Percentiles rank a stretch among this genome's conserved stretches.
Evolutionary conservation across 2,329 filamentous ascomycete genomes (phyloP).

Genomic region (Ophiocordyceps unilateralis): DNA sequence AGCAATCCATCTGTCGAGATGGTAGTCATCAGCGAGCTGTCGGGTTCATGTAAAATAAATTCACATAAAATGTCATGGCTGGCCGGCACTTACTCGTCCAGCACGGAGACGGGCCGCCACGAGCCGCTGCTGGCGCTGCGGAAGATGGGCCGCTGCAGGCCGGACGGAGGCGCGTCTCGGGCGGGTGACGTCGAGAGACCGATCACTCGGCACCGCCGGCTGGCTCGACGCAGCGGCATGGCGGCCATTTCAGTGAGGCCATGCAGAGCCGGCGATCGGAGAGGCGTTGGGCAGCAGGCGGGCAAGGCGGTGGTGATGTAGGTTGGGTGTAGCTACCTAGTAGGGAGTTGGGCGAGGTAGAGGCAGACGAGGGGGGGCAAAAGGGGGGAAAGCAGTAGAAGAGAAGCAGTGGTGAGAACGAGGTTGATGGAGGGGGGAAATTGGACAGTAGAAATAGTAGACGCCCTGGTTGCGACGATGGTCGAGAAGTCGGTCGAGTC

Average conservation of each 20-base stretch:
- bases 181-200: slow-evolving; percentile 3
- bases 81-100: slow-evolving; percentile 44
- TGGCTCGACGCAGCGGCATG: slow-evolving; percentile 27
- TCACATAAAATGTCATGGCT: too few species aligned
- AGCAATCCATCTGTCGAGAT: slow-evolving; percentile 60
- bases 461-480: too few species aligned
- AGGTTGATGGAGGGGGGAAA: not conserved
- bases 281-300: not conserved
- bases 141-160: not conserved
- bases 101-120: slow-evolving; percentile 46
- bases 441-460: not conserved
- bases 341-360: too few species aligned
- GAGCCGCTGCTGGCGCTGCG: slow-evolving; percentile 16
- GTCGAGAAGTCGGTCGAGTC: too few species aligned
- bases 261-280: slow-evolving; percentile 11
- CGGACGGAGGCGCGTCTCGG: not conserved
- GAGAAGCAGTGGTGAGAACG: not conserved
- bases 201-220: slow-evolving; percentile 20
- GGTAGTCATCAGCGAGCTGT: slow-evolving; percentile 3
- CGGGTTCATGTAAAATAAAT: slow-evolving; percentile 7
- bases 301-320: not conserved
- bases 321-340: too few species aligned
- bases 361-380: not conserved
- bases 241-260: slow-evolving; percentile 25
- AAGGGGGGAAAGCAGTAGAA: not conserved